phyloP scores from a whole-genome alignment of 768 basidiomycete genomes.

The Leccinellum albellum region DNA sequence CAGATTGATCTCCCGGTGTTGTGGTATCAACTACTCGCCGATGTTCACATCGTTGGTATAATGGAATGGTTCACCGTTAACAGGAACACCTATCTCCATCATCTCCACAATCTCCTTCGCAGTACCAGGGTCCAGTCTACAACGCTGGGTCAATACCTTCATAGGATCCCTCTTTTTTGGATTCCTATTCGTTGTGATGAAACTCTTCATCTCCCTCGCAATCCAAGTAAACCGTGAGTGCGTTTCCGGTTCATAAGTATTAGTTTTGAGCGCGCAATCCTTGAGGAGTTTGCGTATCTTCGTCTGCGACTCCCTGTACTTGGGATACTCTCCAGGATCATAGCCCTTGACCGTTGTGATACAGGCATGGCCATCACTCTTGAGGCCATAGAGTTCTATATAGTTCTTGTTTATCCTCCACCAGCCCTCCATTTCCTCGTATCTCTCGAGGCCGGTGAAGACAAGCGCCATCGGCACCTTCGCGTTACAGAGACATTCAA shows the following conservation, averaged over 20 bases:
- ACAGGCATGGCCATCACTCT: slow-evolving; percentile 29
- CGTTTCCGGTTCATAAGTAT: slow-evolving; percentile 10
- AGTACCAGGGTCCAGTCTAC: slow-evolving; percentile 4
- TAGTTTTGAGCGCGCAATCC: slow-evolving; percentile 9
- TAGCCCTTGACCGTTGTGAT: slow-evolving; percentile 24
- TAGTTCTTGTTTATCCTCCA: slow-evolving; percentile 25
- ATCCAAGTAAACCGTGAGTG: slow-evolving; percentile 17
- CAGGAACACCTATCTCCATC: background rate
- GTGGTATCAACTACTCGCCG: too few species aligned
- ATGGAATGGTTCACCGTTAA: too few species aligned
- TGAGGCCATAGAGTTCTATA: slow-evolving; percentile 23
- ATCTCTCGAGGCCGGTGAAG: slow-evolving; percentile 37
- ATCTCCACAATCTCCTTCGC: slow-evolving; percentile 22
- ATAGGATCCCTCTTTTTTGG: slow-evolving; percentile 17
- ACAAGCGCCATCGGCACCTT: slow-evolving; percentile 37
- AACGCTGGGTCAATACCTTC: slow-evolving; percentile 16
- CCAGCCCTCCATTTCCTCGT: slow-evolving; percentile 31
- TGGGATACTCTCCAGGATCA: slow-evolving; percentile 3
- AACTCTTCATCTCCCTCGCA: slow-evolving; percentile 3
- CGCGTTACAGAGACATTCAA: slow-evolving; percentile 36
- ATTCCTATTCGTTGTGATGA: slow-evolving; percentile 15
- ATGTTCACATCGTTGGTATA: too few species aligned
- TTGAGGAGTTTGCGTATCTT: slow-evolving; percentile 20
- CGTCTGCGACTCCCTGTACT: slow-evolving; percentile 20
- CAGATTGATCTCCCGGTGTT: too few species aligned